These are phyloP conservation scores for Chalciporus chontae DNA, from an alignment of 768 basidiomycete species.

Conservation along the genomic window DNA sequence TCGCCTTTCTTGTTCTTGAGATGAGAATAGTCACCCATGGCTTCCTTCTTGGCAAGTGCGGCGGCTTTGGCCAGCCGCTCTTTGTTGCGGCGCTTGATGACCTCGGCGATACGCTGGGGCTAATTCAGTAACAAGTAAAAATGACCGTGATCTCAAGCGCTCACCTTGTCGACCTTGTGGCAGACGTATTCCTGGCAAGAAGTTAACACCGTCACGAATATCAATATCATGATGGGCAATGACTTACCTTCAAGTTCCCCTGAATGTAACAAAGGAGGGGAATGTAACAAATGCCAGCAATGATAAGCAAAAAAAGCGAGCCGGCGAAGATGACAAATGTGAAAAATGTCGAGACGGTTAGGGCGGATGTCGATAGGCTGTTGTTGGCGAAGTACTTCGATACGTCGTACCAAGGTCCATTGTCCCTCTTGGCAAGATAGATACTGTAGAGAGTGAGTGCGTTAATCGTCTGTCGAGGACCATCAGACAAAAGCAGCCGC, in stretches of 20 bases:
- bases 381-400: conserved; percentile 79
- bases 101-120: conserved; percentile 79
- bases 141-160: conserved; percentile 2
- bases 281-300: conserved; percentile 85
- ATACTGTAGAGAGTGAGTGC: conserved; percentile 95
- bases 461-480: conserved; percentile 96
- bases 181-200: conserved; percentile 84
- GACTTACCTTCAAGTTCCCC: conserved; percentile 87
- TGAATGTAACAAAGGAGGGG: conserved; percentile 95
- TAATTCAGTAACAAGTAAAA: conserved; percentile 10
- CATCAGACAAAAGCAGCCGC: conserved; percentile 86
- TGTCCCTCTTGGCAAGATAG: conserved; percentile 53
- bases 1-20: conserved; percentile 93
- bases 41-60: conserved; percentile 85
- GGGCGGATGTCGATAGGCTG: conserved; percentile 71
- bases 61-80: conserved; percentile 80
- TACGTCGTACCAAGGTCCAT: conserved; percentile 62
- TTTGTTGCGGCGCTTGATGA: conserved; percentile 89
- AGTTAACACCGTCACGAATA: conserved; percentile 2
- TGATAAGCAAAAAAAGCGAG: conserved; percentile 74
- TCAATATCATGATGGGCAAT: not conserved
- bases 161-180: conserved; percentile 96
- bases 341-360: conserved; percentile 87
- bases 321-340: conserved; percentile 86
- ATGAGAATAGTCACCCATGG: conserved; percentile 85